Percentiles rank a stretch among this genome's conserved stretches.
Conservation (phyloP, 352 stramenopile species). For the Achlya hypogyna region DNA sequence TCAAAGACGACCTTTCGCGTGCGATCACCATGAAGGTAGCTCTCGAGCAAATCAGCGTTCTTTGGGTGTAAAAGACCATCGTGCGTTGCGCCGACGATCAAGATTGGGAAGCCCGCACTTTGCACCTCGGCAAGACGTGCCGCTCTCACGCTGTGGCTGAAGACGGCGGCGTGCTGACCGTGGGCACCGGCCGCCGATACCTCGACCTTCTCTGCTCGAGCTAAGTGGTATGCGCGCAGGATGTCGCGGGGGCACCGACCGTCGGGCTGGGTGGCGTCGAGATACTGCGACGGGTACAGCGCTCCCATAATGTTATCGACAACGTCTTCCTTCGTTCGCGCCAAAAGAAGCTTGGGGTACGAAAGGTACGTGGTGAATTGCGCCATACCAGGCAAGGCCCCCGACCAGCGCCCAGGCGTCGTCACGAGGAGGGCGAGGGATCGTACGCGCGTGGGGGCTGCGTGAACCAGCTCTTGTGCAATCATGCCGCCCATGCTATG, state of each 20-base stretch:
- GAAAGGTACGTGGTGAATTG: constrained; percentile 5
- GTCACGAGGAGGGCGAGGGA: constrained; percentile 12
- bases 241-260: not conserved
- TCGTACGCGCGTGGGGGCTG: not conserved
- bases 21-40: constrained; percentile 28
- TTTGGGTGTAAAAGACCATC: constrained; percentile 30
- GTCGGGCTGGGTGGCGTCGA: constrained; percentile 3
- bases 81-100: constrained; percentile 31
- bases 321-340: constrained; percentile 28
- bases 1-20: constrained; percentile 36
- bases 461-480: constrained; percentile 6
- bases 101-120: constrained; percentile 33
- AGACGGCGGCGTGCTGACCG: constrained; percentile 27
- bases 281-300: constrained; percentile 42
- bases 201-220: not conserved
- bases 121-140: constrained; percentile 31
- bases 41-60: constrained; percentile 22
- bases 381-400: constrained; percentile 23
- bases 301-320: constrained; percentile 25
- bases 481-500: constrained; percentile 21
- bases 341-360: constrained; percentile 35
- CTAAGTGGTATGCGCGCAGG: constrained; percentile 16
- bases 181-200: not conserved
- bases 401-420: constrained; percentile 27
- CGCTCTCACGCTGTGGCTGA: constrained; percentile 35